Evolutionary conservation across 2,329 filamentous ascomycete species (phyloP).

Genomic region (Aureobasidium namibiae): DNA sequence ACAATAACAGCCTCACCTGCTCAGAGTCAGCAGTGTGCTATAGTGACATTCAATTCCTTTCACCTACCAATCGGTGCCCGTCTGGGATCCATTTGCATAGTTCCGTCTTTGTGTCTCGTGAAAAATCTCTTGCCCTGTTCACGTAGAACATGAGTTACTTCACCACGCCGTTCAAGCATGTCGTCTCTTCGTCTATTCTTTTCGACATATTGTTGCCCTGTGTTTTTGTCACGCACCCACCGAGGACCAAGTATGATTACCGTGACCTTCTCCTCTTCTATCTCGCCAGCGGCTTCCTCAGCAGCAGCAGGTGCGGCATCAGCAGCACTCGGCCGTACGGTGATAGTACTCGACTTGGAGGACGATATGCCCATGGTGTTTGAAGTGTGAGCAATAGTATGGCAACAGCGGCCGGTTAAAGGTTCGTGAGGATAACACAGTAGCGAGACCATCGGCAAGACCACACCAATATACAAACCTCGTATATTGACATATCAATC

Average conservation of each 20-base stretch:
- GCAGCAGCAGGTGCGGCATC: not conserved
- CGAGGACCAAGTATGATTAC: not conserved
- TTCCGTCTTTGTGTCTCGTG: constrained; percentile 4
- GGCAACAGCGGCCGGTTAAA: no score
- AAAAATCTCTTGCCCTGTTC: constrained; percentile 4
- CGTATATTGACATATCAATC: not conserved
- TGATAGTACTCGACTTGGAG: not conserved
- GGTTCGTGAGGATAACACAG: not conserved
- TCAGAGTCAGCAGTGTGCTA: not conserved
- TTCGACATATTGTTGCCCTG: not conserved
- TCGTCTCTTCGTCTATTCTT: not conserved
- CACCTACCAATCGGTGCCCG: not conserved
- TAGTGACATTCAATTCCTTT: no score
- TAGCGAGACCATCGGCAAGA: not conserved
- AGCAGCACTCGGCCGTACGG: not conserved
- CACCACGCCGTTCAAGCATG: constrained; percentile 2
- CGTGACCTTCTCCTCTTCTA: not conserved
- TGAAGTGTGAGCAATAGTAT: no score
- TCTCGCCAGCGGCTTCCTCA: not conserved
- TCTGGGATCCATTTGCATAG: constrained; percentile 9
- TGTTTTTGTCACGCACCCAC: constrained; percentile 3
- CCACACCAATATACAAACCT: not conserved
- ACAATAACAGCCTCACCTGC: not conserved
- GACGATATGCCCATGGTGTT: constrained; percentile 1
- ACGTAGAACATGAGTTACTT: constrained; percentile 5